Base-by-base conservation (phyloP, 1,284 basidiomycete species). In the Heterobasidion occidentale region DNA sequence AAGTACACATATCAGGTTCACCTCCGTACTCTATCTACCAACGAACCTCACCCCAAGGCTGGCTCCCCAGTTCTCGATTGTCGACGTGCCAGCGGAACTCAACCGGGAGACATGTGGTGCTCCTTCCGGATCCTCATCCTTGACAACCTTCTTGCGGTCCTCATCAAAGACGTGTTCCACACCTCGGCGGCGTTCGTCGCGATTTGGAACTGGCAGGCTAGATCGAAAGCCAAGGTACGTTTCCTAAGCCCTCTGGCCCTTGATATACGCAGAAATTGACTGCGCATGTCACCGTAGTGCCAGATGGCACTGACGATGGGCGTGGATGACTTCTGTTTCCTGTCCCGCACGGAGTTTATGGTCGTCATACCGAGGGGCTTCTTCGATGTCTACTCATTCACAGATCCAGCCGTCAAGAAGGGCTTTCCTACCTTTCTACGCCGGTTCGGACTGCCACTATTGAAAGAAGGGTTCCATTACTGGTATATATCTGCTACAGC, bases 301-400 rank as follows among this genome's bases (percentile, higher is more conserved):
- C 53, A 61, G 64, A 46, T 68, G 75, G 64, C 53, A 61, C 68
- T 36, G 64, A 67, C 35, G 19, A 65, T 71, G 2, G 74, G 74
- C 4, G 78, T 80, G 36, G 77, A 79, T 57, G 79, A 81, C 57
- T 80, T 80, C 54, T 75, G 72, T 0, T 78, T 80, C 58, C 66
- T 80, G 14, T 73, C 74, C 1, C 67, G 70, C 27, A 65, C 72
- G 34, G 68, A 73, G 0, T 77, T 79, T 55, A 70, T 81, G 46
- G 62, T 79, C 36, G 73, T 78, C 19, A 67, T 71, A 5, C 75
- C 75, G 5, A 67, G 66, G 33, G 78, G 77, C 2, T 66, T 63
- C 55, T 73, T 80, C 54, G 76, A 78, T 59, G 72, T 79, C 9
- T 79, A 76, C 60, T 71, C 68, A 2, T 79, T 80, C 60, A 57